These are phyloP conservation scores for Xerocomellus intermedius DNA, from an alignment of 768 basidiomycete genomes.

Conservation along the genomic window DNA sequence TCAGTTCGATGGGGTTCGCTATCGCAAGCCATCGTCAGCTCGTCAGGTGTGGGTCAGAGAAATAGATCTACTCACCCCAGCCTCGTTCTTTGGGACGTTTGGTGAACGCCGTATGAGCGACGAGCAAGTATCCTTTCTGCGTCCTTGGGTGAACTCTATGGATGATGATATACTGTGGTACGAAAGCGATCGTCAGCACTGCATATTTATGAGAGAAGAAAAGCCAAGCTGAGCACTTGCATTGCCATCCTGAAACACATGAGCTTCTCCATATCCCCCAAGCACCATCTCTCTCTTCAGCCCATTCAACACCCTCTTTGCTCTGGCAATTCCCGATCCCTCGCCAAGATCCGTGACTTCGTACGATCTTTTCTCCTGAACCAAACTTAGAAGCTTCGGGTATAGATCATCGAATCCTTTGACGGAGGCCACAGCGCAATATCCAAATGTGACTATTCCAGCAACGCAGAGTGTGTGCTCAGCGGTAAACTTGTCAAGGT, in stretches of 20 bases:
- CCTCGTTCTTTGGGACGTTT: conserved; percentile 82
- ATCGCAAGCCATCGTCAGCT: background rate
- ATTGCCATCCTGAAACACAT: conserved; percentile 96
- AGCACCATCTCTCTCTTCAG: conserved; percentile 91
- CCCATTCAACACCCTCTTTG: conserved; percentile 76
- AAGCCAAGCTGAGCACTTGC: conserved; percentile 46
- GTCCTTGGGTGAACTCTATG: conserved; percentile 89
- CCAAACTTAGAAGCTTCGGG: conserved; percentile 89
- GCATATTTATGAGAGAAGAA: background rate
- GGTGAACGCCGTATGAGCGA: conserved; percentile 91
- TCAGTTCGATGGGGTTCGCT: conserved; percentile 87
- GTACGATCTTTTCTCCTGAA: conserved; percentile 79
- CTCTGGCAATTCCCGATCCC: conserved; percentile 53
- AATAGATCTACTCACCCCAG: conserved; percentile 50
- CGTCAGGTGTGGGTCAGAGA: background rate
- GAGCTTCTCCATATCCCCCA: conserved; percentile 85
- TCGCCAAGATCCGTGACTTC: conserved; percentile 60
- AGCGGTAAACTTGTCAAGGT: conserved; percentile 83
- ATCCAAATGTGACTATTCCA: conserved; percentile 88
- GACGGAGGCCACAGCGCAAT: conserved; percentile 86
- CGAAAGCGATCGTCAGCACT: conserved; percentile 2
- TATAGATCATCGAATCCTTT: conserved; percentile 98
- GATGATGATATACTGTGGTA: conserved; percentile 80
- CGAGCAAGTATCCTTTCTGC: conserved; percentile 88
- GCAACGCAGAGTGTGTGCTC: conserved; percentile 96